Evolutionary conservation across 78 protist species (phyloP).

Genomic region (Chrysochromulina parva): DNA sequence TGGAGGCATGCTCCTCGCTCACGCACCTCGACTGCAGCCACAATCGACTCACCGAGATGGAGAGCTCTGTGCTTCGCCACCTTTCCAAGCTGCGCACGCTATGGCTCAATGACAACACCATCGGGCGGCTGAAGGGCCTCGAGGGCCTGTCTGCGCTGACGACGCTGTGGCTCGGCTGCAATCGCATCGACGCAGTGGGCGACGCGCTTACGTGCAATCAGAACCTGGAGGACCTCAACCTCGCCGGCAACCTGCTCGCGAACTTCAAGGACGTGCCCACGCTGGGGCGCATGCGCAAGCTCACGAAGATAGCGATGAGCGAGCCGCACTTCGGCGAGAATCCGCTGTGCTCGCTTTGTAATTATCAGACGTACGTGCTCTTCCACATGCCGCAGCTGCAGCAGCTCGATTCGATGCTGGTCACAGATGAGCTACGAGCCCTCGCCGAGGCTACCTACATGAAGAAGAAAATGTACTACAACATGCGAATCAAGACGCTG

Average conservation of each 20-base stretch:
- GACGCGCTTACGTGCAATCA: not conserved
- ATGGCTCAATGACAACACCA: constrained; percentile 60
- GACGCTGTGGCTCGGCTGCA: constrained; percentile 38
- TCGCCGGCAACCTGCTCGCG: constrained; percentile 53
- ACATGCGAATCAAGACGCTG: constrained; percentile 78
- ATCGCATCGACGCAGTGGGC: not conserved
- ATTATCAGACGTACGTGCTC: constrained; percentile 61
- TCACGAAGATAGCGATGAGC: constrained; percentile 1
- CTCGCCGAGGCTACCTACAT: constrained; percentile 70
- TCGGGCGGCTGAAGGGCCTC: constrained; percentile 54
- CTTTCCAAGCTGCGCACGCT: constrained; percentile 4
- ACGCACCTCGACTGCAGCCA: not conserved
- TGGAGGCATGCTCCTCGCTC: not conserved
- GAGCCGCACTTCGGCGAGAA: constrained; percentile 67
- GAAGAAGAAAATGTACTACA: constrained; percentile 73
- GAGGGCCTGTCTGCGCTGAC: not conserved
- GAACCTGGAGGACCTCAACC: constrained; percentile 48
- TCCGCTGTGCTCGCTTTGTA: constrained; percentile 68
- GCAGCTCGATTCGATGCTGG: not conserved
- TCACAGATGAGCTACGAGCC: constrained; percentile 53
- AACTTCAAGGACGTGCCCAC: constrained; percentile 61
- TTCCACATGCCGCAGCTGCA: constrained; percentile 47
- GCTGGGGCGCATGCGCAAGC: constrained; percentile 35
- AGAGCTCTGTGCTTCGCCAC: constrained; percentile 9
- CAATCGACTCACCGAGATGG: not conserved